phyloP scores from a whole-genome alignment of 139 green algal genomes.

The Coelastrella sp. region DNA sequence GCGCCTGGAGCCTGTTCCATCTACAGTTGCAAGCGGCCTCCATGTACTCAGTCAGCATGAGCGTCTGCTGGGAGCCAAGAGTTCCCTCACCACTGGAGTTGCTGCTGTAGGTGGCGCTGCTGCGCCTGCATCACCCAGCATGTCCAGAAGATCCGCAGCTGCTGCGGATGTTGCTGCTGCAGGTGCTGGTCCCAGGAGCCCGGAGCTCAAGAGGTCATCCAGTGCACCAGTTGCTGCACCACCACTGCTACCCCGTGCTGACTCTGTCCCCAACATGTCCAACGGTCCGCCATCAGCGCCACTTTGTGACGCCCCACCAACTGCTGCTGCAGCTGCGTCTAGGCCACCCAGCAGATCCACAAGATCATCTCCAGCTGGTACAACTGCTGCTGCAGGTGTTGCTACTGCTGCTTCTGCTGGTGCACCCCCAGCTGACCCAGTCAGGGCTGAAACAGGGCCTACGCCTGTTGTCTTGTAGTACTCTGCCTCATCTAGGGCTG shows the following conservation, averaged over 20 bases:
- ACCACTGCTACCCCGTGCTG: not conserved
- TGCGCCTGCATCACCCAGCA: constrained; percentile 38
- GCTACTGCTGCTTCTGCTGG: constrained; percentile 17
- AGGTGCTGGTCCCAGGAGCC: not conserved
- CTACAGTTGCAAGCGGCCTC: not conserved
- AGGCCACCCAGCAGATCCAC: constrained; percentile 60
- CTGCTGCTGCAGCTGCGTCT: constrained; percentile 39
- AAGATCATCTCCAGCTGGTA: constrained; percentile 32
- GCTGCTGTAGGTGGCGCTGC: constrained; percentile 26
- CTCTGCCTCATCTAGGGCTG: constrained; percentile 85
- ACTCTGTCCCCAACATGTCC: constrained; percentile 45
- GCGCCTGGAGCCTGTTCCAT: not conserved
- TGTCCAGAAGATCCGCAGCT: constrained; percentile 44
- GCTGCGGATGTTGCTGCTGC: constrained; percentile 17
- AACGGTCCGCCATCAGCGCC: constrained; percentile 39
- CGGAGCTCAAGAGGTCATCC: constrained; percentile 53
- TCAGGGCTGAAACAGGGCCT: constrained; percentile 45
- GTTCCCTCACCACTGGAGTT: not conserved
- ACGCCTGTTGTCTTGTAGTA: constrained; percentile 65
- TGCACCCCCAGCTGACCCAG: constrained; percentile 1
- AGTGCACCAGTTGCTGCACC: constrained; percentile 1
- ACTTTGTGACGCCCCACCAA: not conserved
- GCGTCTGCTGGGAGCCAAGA: not conserved
- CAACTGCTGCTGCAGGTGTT: constrained; percentile 13
- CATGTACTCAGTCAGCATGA: not conserved